Percentiles rank a stretch among this genome's conserved stretches.
phyloP scores from a whole-genome alignment of 345 rosid genomes.

The Cardiospermum halicacabum region DNA sequence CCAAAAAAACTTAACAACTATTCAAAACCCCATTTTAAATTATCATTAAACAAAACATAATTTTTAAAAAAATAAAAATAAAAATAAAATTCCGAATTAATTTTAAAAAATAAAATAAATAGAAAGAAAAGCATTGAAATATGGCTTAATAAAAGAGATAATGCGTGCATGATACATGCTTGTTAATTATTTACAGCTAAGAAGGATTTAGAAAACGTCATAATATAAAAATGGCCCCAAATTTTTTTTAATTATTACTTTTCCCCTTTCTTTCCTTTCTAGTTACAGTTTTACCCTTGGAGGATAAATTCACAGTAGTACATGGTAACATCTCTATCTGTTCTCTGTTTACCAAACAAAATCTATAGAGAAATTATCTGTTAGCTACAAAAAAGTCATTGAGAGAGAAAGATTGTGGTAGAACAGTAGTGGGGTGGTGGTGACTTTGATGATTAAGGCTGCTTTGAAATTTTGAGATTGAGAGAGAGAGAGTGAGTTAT shows the following conservation, averaged over 20 bases:
- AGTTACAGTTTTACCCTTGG: slow-evolving; percentile 1
- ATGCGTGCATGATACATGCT: background rate
- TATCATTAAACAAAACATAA: background rate
- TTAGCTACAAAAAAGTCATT: background rate
- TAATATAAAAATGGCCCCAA: background rate
- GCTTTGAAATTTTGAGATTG: slow-evolving; percentile 1
- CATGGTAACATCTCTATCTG: too few species aligned
- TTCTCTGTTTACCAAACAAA: background rate
- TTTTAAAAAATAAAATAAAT: too few species aligned
- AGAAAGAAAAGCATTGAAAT: too few species aligned
- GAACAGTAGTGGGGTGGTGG: slow-evolving; percentile 5
- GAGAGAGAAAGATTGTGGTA: background rate
- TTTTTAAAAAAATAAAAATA: background rate
- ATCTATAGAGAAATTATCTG: background rate
- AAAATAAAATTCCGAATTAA: background rate
- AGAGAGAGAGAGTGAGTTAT: slow-evolving; percentile 7
- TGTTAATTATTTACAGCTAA: background rate
- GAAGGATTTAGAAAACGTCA: background rate
- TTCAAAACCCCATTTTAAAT: background rate
- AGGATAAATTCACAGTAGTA: too few species aligned
- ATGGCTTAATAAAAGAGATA: background rate
- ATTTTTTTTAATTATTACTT: background rate
- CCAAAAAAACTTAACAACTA: background rate
- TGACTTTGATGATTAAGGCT: slow-evolving; percentile 23
- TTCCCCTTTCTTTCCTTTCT: background rate